A percentile compares a stretch with the other conserved stretches of the same genome.
Conservation (phyloP, 495 filamentous ascomycete species). For the Melanomma pulvis-pyrius region DNA sequence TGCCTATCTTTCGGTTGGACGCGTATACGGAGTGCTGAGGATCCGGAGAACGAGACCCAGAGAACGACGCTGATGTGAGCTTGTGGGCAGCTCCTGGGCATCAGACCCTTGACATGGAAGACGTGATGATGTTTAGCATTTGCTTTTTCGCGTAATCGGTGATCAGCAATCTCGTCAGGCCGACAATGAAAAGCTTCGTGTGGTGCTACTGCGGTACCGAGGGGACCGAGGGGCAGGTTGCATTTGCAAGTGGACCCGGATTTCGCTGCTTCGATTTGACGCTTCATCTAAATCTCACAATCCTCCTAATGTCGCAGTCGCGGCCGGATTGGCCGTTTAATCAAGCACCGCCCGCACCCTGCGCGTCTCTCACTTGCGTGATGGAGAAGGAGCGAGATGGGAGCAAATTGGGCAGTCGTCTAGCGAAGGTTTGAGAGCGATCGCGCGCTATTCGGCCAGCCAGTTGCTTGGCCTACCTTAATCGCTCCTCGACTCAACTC, state of each 20-base stretch:
- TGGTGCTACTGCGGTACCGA: constrained; percentile 6
- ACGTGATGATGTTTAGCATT: neutral
- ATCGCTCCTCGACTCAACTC: constrained; percentile 8
- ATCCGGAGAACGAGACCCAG: neutral
- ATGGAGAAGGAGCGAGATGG: too few species aligned
- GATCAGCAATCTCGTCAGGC: neutral
- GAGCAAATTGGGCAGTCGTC: neutral
- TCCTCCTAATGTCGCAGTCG: neutral
- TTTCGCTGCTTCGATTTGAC: constrained; percentile 5
- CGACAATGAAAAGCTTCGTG: constrained; percentile 17
- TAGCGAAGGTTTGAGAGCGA: constrained; percentile 12
- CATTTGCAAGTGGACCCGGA: constrained; percentile 2
- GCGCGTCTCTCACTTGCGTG: too few species aligned
- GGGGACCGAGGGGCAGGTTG: neutral
- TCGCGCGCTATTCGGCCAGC: constrained; percentile 19
- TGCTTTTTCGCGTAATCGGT: constrained; percentile 8
- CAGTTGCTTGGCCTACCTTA: constrained; percentile 35
- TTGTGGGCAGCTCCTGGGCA: neutral
- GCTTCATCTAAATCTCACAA: constrained; percentile 11
- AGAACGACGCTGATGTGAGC: constrained; percentile 6
- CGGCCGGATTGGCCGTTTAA: constrained; percentile 8
- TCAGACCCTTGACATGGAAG: neutral
- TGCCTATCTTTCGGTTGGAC: neutral
- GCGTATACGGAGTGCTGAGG: neutral
- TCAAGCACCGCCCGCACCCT: neutral